These are phyloP conservation scores for Tricholoma hemisulphureum DNA, from an alignment of 768 basidiomycete species.

Conservation along the genomic window DNA sequence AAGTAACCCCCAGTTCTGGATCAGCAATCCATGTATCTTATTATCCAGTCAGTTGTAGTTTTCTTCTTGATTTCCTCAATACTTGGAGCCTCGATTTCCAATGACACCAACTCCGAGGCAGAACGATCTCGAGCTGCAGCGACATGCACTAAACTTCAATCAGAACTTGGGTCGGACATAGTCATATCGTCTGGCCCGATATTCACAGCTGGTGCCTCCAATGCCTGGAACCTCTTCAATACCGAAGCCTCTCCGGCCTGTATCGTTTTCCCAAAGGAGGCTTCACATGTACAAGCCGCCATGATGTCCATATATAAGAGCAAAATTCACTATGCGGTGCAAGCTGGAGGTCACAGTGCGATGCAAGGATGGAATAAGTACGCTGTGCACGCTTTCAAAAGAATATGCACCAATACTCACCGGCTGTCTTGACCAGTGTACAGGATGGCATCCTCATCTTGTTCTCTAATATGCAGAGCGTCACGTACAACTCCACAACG, in stretches of 20 bases:
- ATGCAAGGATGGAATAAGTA: conserved; percentile 45
- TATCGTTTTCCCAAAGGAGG: conserved; percentile 34
- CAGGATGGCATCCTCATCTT: conserved; percentile 37
- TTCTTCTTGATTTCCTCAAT: too few species aligned
- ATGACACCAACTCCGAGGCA: too few species aligned
- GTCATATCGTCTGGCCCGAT: too few species aligned
- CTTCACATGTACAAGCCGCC: conserved; percentile 33
- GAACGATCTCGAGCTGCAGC: too few species aligned
- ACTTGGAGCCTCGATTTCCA: too few species aligned
- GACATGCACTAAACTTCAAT: too few species aligned
- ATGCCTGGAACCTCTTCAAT: conserved; percentile 37
- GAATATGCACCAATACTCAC: not conserved
- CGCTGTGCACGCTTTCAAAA: conserved; percentile 7
- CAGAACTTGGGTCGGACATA: too few species aligned
- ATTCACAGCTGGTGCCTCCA: too few species aligned
- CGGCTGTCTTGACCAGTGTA: conserved; percentile 23
- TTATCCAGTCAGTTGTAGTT: too few species aligned
- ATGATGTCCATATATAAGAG: conserved; percentile 37
- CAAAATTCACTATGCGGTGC: conserved; percentile 38
- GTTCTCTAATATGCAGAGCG: conserved; percentile 37
- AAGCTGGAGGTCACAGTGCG: too few species aligned
- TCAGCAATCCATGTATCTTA: too few species aligned
- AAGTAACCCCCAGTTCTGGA: too few species aligned
- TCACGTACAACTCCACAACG: conserved; percentile 33
- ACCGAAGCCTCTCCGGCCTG: conserved; percentile 31